Conservation (phyloP, 2,329 filamentous ascomycete species). For the Kalmusia sp. region DNA sequence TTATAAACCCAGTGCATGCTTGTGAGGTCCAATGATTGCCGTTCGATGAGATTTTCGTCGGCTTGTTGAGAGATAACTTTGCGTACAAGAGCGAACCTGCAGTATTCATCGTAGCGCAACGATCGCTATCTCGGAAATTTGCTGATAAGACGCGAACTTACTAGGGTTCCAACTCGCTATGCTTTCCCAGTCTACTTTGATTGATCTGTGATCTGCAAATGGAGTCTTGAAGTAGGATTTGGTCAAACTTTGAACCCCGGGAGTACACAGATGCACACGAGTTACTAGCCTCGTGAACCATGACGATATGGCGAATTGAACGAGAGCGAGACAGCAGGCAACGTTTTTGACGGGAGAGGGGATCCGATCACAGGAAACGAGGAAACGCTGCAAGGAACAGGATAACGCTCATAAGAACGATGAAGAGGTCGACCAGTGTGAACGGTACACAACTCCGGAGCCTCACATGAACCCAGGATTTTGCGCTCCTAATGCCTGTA, state of each 20-base stretch:
- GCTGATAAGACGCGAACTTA: not conserved
- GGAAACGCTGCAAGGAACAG: not conserved
- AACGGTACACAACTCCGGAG: not conserved
- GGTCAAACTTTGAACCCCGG: not conserved
- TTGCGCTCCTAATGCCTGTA: not conserved
- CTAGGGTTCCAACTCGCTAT: no score
- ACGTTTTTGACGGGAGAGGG: not conserved
- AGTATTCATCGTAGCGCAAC: not conserved
- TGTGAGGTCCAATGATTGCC: not conserved
- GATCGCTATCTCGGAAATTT: not conserved
- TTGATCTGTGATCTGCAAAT: not conserved
- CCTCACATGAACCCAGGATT: not conserved
- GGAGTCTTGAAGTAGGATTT: not conserved
- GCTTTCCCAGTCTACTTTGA: not conserved
- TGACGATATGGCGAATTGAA: not conserved
- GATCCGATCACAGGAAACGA: not conserved
- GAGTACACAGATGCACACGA: not conserved
- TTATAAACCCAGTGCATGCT: not conserved
- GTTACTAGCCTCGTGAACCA: not conserved
- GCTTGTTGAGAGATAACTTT: constrained; percentile 4
- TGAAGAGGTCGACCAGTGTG: not conserved
- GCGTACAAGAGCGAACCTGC: not conserved
- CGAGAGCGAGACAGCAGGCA: no score
- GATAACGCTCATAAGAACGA: not conserved
- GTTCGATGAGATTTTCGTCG: not conserved